phyloP scores from a whole-genome alignment of 2,329 filamentous ascomycete species.

The Fusarium pseudograminearum region DNA sequence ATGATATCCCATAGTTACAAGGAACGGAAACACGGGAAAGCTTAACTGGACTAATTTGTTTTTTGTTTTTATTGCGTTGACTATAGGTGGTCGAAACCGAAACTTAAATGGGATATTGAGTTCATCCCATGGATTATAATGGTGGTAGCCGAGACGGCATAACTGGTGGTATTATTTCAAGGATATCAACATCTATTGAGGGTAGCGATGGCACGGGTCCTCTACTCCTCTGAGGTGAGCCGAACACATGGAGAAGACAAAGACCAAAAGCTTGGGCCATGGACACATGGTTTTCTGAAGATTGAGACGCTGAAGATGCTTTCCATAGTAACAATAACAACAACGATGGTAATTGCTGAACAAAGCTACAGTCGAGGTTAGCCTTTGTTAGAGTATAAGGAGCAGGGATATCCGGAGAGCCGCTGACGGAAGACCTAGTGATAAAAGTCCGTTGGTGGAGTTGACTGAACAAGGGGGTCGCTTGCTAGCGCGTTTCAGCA shows the following conservation, averaged over 20 bases:
- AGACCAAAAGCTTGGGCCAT: neutral
- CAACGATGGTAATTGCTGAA: neutral
- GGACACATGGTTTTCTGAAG: neutral
- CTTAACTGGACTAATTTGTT: neutral
- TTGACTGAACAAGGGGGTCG: slow-evolving; percentile 16
- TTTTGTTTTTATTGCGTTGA: neutral
- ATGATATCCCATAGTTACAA: neutral
- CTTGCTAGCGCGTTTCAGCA: slow-evolving; percentile 35
- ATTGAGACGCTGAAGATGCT: neutral
- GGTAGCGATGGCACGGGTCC: neutral
- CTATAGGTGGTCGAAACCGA: neutral
- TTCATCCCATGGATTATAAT: neutral
- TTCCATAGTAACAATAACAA: neutral
- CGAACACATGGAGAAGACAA: neutral
- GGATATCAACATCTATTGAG: neutral
- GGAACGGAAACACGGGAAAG: neutral
- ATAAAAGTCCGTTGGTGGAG: neutral
- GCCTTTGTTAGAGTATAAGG: neutral
- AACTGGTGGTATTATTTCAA: neutral
- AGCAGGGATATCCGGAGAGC: neutral
- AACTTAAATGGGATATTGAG: neutral
- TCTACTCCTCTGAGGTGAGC: neutral
- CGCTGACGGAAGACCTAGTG: neutral
- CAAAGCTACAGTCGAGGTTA: neutral
- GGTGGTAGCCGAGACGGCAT: neutral